These are phyloP conservation scores for Aspergillus sclerotioniger DNA, from an alignment of 495 filamentous ascomycete species.

Conservation along the genomic window DNA sequence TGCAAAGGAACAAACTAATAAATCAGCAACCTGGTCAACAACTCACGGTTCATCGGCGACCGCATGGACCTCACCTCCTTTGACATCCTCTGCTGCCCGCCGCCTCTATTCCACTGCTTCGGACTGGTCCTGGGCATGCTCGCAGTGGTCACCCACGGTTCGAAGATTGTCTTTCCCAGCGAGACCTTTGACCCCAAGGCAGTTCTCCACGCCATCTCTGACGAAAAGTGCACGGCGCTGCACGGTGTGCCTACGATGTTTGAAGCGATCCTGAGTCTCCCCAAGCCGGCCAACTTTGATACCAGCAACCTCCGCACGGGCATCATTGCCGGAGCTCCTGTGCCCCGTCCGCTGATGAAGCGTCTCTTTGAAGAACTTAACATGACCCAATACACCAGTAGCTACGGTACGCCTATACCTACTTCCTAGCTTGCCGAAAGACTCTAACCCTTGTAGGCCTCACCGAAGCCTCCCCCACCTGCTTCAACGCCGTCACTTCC, in stretches of 20 bases:
- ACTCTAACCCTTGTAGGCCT: conserved; percentile 37
- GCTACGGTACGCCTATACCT: conserved; percentile 47
- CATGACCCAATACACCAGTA: conserved; percentile 67
- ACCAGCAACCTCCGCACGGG: conserved; percentile 57
- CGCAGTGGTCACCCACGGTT: conserved; percentile 63
- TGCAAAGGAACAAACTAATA: too few species aligned
- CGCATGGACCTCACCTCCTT: conserved; percentile 61
- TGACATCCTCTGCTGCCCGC: conserved; percentile 67
- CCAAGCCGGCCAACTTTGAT: conserved; percentile 47
- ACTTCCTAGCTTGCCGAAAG: neutral
- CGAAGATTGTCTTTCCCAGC: conserved; percentile 63
- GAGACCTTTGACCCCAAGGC: conserved; percentile 62
- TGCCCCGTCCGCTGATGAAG: conserved; percentile 64
- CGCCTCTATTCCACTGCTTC: conserved; percentile 73
- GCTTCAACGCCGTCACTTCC: conserved; percentile 67
- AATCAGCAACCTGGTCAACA: conserved; percentile 64
- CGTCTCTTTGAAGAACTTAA: conserved; percentile 56
- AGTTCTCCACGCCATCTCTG: conserved; percentile 56
- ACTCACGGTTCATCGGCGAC: conserved; percentile 66
- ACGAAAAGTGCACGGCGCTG: conserved; percentile 65
- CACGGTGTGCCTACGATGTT: conserved; percentile 77
- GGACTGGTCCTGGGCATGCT: conserved; percentile 69
- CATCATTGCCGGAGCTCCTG: conserved; percentile 67
- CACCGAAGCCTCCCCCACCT: conserved; percentile 69
- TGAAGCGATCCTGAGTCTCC: conserved; percentile 57